Evolutionary conservation across 2,329 filamentous ascomycete species (phyloP), one percentile per base, ranked within the genome.

Genomic region (Fusarium sulawesiense): DNA sequence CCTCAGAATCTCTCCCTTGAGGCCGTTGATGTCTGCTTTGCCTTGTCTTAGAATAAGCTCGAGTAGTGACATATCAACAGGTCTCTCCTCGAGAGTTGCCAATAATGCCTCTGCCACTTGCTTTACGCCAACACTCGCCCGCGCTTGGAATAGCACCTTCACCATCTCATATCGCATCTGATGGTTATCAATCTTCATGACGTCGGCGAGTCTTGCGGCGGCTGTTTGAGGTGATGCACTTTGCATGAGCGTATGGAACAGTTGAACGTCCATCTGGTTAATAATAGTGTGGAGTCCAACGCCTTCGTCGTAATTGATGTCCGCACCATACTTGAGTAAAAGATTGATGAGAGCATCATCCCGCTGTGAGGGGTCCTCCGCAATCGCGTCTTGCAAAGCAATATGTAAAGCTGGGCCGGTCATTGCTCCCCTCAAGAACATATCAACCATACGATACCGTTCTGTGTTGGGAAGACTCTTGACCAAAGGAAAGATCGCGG

Each of bases 251-350:
- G 78, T 79, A 18, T 81, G 78, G 2, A 89, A 73, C 0, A 89
- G 76, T 1, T 74, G 75, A 2, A 84, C 57, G 50, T 89, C 86
- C 30, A 80, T 82, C 57, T 85, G 83, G 3, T 76, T 66, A 20
- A 89, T 83, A 1, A 87, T 83, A 0, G 83, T 79, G 1, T 82
- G 76, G 16, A 89, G 78, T 4, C 81, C 83, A n/a, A 82, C 78
- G 0, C 86, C 85, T 27, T 84, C 82, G 44, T 85, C 84, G 56
- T 84, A 86, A 66, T 87, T 88, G 40, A 87, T 81, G 49, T 88
- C 86, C 6, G 85, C 85, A 16, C 85, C 83, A 63, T 87, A 79
- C 4, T 81, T 79, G 7, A 89, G 77, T 6, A 89, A 77, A 7
- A 89, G 79, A 9, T 81, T 80, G 56, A 89, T 85, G 13, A 89